phyloP scores from a whole-genome alignment of 2,329 filamentous ascomycete genomes.

The Curvularia sp. region DNA sequence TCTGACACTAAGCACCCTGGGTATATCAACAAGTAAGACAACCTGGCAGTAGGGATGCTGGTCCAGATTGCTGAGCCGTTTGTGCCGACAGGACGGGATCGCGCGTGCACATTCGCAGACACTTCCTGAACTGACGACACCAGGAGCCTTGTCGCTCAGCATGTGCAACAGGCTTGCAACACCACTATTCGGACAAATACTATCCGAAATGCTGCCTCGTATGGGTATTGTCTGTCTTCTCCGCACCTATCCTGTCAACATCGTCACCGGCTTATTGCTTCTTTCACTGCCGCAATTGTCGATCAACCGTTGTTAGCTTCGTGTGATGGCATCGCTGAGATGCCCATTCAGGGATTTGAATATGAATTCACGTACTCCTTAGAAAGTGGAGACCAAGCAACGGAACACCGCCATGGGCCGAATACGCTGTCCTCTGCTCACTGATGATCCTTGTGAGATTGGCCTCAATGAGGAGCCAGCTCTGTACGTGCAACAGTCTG shows the following conservation, averaged over 20 bases:
- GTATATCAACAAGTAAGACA: neutral
- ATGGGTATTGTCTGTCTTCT: neutral
- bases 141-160: neutral
- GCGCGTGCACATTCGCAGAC: neutral
- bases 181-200: neutral
- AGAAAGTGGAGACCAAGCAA: slow-evolving; percentile 6
- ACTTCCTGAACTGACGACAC: neutral
- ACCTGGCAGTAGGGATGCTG: neutral
- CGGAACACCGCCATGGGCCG: slow-evolving; percentile 2
- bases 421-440: neutral
- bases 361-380: neutral
- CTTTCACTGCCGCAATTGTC: neutral
- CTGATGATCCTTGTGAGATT: slow-evolving; percentile 3
- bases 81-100: neutral
- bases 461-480: neutral
- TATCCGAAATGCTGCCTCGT: neutral
- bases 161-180: slow-evolving; percentile 4
- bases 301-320: neutral
- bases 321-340: slow-evolving; percentile 6
- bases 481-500: neutral
- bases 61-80: neutral
- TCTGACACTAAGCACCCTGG: neutral
- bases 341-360: neutral
- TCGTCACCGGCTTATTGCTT: neutral
- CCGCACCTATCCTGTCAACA: neutral